Evolutionary conservation across 495 filamentous ascomycete species (phyloP), one percentile per base, ranked within the genome.

Genomic region (Paragyromitra xinjiangensis): DNA sequence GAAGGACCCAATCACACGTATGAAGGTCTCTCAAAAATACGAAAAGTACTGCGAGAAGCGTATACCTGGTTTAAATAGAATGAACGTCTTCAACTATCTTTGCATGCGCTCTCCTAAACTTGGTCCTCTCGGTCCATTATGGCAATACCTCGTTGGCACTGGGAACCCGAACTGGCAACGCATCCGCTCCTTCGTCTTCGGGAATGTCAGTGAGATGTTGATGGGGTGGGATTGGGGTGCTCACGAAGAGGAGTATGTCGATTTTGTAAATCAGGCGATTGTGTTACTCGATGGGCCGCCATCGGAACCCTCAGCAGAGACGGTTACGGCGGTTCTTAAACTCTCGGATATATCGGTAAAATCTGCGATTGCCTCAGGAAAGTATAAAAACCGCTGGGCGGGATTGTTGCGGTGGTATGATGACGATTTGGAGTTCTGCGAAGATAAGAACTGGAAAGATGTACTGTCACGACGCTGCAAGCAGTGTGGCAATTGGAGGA

Each of bases 131-230:
- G 70, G 70, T 0, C 70, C 70, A 19, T 37, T 73, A 37, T 66
- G 70, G 70, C 61, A 73, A n/a, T 73, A 73, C 22, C 53, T 73
- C 0, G 48, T 48, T 73, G 61, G 70, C 3, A 73, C 70, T 12
- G 48, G 70, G n/a, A 66, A 56, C 22, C 19, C n/a, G 4, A 66
- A 59, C 19, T 73, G 62, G 70, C 48, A 66, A 44, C 50, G 39
- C 22, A 73, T 58, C 37, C 34, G 48, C 3, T 56, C 61, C 2
- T 66, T 34, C 11, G 61, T 26, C 3, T 66, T 73, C 6, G 34
- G 6, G 3, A 66, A 56, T 29, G 45, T 58, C 14, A 66, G 61
- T 22, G 44, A 73, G 24, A 55, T 73, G 61, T 14, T 66, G 29
- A 73, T 65, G 70, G 51, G 40, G 16, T 73, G 61, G 61, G 61